Percentiles rank a stretch among this genome's conserved stretches.
These are phyloP conservation scores for Sphaerulina musiva DNA, from an alignment of 2,329 filamentous ascomycete species.

Conservation along the genomic window DNA sequence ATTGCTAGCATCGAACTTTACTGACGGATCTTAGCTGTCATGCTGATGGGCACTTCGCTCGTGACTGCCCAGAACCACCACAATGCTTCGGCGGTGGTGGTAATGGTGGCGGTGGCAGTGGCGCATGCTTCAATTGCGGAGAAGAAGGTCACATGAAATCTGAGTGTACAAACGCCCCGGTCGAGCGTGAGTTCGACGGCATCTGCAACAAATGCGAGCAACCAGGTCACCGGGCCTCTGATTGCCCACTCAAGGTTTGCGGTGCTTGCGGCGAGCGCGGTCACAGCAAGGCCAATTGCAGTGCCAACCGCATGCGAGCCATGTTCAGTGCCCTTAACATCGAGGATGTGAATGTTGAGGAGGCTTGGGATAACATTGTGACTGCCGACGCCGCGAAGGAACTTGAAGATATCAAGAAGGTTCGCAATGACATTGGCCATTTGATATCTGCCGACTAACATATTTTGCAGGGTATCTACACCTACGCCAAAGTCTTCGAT, in stretches of 20 bases:
- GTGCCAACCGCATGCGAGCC: constrained; percentile 54
- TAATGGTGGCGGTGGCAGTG: constrained; percentile 29
- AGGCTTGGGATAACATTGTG: constrained; percentile 53
- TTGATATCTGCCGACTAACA: constrained; percentile 7
- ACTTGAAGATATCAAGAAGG: constrained; percentile 56
- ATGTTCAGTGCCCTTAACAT: constrained; percentile 40
- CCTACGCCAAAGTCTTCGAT: constrained; percentile 57
- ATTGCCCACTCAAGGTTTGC: constrained; percentile 57
- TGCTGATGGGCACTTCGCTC: constrained; percentile 41
- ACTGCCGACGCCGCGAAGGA: constrained; percentile 51
- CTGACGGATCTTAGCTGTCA: constrained; percentile 38
- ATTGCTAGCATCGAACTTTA: not conserved
- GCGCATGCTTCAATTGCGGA: constrained; percentile 53
- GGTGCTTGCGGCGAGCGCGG: constrained; percentile 57
- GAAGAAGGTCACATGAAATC: constrained; percentile 53
- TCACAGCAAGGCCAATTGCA: constrained; percentile 50
- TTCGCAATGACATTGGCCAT: constrained; percentile 29
- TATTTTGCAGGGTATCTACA: constrained; percentile 28
- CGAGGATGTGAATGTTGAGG: constrained; percentile 40
- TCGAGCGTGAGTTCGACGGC: constrained; percentile 48
- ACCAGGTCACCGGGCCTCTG: constrained; percentile 52
- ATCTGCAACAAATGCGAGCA: constrained; percentile 54
- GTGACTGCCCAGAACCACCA: constrained; percentile 41
- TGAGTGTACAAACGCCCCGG: constrained; percentile 54
- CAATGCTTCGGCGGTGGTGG: too few species aligned